Conservation (phyloP, 208 protist genomes). For the Sergeia podlipaevii region DNA sequence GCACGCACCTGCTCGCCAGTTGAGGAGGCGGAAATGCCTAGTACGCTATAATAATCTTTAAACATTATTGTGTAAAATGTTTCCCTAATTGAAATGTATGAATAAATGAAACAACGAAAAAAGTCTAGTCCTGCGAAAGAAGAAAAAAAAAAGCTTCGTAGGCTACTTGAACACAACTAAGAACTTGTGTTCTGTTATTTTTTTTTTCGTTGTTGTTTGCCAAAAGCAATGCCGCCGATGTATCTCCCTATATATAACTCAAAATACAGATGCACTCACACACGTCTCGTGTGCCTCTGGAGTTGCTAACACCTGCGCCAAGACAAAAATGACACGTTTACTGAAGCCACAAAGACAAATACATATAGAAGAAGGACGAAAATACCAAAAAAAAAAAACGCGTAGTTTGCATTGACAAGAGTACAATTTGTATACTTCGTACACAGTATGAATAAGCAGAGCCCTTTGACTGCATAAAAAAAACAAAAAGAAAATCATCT, state of each 20-base stretch:
- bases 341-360: slow-evolving; percentile 1
- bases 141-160: slow-evolving; percentile 12
- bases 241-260: too few species aligned
- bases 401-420: background rate
- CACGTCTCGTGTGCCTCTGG: too few species aligned
- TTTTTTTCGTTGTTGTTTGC: slow-evolving; percentile 5
- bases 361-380: too few species aligned
- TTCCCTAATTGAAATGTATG: too few species aligned
- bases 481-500: too few species aligned
- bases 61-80: slow-evolving; percentile 53
- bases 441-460: too few species aligned
- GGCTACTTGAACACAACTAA: background rate
- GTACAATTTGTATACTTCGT: background rate
- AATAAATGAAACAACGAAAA: slow-evolving; percentile 7
- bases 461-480: too few species aligned
- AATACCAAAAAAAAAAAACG: background rate
- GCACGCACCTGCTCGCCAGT: slow-evolving; percentile 57
- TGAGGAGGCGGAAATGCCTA: slow-evolving; percentile 50
- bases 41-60: slow-evolving; percentile 79
- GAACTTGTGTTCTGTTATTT: background rate
- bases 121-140: slow-evolving; percentile 1
- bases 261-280: too few species aligned
- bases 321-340: too few species aligned
- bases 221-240: too few species aligned
- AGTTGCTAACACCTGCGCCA: too few species aligned